Evolutionary conservation across 495 filamentous ascomycete genomes (phyloP), one percentile per base, ranked within the genome.

Genomic region (Wilcoxina mikolae): DNA sequence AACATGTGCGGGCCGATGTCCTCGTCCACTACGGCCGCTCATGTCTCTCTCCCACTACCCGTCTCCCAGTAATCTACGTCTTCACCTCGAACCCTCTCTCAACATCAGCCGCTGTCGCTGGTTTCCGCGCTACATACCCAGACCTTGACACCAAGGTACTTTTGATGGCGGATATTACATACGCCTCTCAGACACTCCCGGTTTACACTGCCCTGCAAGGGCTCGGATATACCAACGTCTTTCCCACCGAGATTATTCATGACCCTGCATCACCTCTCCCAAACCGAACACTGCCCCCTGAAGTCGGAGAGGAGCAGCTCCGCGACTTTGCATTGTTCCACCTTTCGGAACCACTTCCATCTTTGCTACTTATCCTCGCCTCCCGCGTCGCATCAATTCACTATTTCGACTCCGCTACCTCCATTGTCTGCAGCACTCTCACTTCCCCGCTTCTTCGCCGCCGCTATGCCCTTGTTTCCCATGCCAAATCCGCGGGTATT

Each of bases 1-100:
- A 96, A 63, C 93, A 99, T 68, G 83, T 85, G 26, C 74, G 86
- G 62, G 89, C 91, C 4, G 83, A 96, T 50, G 87, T 84, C 3
- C 83, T 96, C 3, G 84, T 99, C 17, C 91, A 99, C 66, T 99
- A 96, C 62, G 91, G 91, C 22, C 76, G 90, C 39, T 81, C 88
- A 0, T 99, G 91, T 67, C 72, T 99, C 23, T 94, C 85, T 1
- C 93, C 91, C 1, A 94, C 90, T 0, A 83, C 85, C 3, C 73
- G 89, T 49, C 70, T 99, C 15, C 87, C 93, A 0, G 87, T 96
- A 23, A 82, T 95, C 53, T 87, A 96, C 64, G 78, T 95, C 51
- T 99, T 94, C 66, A 96, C 91, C 0, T 71, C 70, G 23, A 81
- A 81, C 45, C 63, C 73, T 0, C 73, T 98, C 25, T 69, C 78